Base-by-base conservation (phyloP, 192 early-diverging fungal genomes). In the Backusella tarrabulga region DNA sequence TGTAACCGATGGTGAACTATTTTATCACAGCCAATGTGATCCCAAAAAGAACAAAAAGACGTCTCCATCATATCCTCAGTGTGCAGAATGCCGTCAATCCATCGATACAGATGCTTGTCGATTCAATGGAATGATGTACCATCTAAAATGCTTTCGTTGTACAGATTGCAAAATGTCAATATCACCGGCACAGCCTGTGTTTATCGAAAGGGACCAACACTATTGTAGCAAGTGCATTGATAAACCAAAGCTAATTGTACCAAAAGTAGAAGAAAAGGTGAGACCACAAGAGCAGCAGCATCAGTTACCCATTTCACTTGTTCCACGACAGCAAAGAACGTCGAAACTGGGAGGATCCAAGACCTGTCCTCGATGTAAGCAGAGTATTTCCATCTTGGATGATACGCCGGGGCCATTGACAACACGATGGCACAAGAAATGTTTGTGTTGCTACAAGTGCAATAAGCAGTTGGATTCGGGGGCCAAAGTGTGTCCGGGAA, bases 371-470 rank as follows among this genome's bases (percentile, higher is more conserved):
- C 74, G 87, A 12, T 88, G 87, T 73, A 77, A 76, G 1, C 74
- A 84, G 11, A 73, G 80, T 11, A 85, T 88, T 40, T 81, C 83
- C 0, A 79, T 88, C 67, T 83, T 86, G 80, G 87, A 88, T 36
- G 80, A 86, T 71, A 82, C 80, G 1, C 82, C 85, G 7, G 87
- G 87, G 36, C 87, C 87, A 12, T 76, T 79, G 40, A 79, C 79
- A 17, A 86, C 80, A 29, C 80, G 85, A 68, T 88, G 87, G 87
- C 87, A 88, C 38, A 88, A 88, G 63, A 88, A 85, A 68, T 88
- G 87, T 44, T 63, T 88, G 41, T 76, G 76, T 6, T 88, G 87
- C 46, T 77, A 67, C 23, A 84, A 80, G 1, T 88, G 87, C 56
- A 85, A 80, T 36, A 88, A 88, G 66, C 80, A 80, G 12, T 52